Conservation (phyloP, 2,329 filamentous ascomycete genomes). For the Trichoderma sp. region DNA sequence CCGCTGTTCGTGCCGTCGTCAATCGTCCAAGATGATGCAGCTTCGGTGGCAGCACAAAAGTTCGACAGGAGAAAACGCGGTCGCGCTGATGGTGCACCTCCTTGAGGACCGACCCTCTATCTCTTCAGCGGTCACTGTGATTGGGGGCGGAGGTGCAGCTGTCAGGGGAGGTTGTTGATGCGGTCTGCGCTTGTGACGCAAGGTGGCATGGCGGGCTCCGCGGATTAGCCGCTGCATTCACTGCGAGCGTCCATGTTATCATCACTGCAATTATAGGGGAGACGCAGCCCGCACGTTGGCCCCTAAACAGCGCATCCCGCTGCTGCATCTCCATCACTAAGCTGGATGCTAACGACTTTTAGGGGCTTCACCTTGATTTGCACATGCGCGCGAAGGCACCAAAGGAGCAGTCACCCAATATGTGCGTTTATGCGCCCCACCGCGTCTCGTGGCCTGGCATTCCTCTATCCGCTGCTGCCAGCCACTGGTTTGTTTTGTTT, state of each 20-base stretch:
- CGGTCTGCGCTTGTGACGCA: slow-evolving; percentile 22
- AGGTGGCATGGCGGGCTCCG: slow-evolving; percentile 12
- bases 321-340: background rate
- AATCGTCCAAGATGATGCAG: background rate
- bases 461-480: background rate
- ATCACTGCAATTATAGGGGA: background rate
- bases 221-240: slow-evolving; percentile 18
- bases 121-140: slow-evolving; percentile 25
- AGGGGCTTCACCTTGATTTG: background rate
- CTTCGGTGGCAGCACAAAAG: background rate
- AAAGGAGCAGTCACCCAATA: background rate
- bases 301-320: background rate
- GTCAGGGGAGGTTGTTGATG: slow-evolving; percentile 26
- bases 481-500: slow-evolving; percentile 3
- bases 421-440: background rate
- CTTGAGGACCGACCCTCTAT: slow-evolving; percentile 22
- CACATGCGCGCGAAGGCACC: background rate
- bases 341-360: background rate
- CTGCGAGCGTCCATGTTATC: background rate
- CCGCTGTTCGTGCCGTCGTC: background rate
- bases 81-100: slow-evolving; percentile 32
- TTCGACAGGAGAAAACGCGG: slow-evolving; percentile 31
- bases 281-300: background rate
- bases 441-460: background rate
- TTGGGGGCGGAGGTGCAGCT: slow-evolving; percentile 28